Evolutionary conservation across 257 asterid species (phyloP).

Genomic region (Solanum ossicruentum): DNA sequence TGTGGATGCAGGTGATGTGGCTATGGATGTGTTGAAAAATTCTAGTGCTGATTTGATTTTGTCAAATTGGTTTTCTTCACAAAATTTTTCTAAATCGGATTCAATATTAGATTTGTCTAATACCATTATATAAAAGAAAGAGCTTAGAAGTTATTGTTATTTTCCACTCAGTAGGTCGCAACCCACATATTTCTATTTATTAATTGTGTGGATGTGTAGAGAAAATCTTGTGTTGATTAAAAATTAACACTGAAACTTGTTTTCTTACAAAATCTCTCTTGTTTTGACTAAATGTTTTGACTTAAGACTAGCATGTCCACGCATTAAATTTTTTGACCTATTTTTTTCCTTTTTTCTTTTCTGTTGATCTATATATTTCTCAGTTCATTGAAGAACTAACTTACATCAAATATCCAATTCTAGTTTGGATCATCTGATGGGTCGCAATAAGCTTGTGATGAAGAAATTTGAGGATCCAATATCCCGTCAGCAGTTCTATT

Average conservation of each 20-base stretch:
- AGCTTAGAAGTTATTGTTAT: background rate
- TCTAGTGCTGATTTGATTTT: background rate
- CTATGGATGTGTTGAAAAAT: background rate
- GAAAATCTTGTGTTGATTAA: background rate
- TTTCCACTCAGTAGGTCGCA: background rate
- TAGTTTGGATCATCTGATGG: slow-evolving; percentile 16
- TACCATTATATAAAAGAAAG: background rate
- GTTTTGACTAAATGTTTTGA: background rate
- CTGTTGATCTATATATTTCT: background rate
- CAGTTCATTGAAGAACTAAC: background rate
- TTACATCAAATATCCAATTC: background rate
- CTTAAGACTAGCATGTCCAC: background rate
- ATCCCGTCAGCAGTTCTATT: slow-evolving; percentile 33
- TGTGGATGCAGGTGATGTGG: background rate
- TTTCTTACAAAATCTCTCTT: background rate
- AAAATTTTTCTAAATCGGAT: background rate
- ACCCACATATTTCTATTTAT: background rate
- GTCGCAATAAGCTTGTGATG: slow-evolving; percentile 42
- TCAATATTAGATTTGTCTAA: background rate
- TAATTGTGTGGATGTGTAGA: background rate
- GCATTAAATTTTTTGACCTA: background rate
- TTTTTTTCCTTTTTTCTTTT: background rate
- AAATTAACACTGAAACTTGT: background rate
- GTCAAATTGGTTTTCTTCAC: background rate
- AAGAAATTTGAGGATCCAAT: slow-evolving; percentile 33